Evolutionary conservation across 2,329 filamentous ascomycete genomes (phyloP), one percentile per base, ranked within the genome.

Genomic region (Fusarium sp.): DNA sequence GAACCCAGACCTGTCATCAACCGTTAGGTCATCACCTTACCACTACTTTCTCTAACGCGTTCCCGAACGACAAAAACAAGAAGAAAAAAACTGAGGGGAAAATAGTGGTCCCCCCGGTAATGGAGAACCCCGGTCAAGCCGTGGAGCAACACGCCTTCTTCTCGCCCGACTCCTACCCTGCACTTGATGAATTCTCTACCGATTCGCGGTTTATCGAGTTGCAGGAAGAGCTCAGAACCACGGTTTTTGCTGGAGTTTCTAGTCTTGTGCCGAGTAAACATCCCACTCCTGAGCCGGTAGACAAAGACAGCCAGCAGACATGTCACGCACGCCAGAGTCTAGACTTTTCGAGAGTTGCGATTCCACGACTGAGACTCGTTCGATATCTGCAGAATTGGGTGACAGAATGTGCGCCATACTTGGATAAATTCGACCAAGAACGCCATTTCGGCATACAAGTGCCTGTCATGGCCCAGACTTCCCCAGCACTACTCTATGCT

Each of bases 351-450:
- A 61, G 67, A 10, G 67, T 72, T 12, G 19, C 19, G 19, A 19
- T 19, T 19, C 19, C 19, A 19, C 19, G 19, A 67, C 64, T 3
- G 69, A 64, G 44, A 49, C 64, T 67, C 36, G 67, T 64, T 46
- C 63, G 55, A 29, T 81, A 79, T 45, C 65, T 82, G 32, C 78
- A 80, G 38, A 80, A 83, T 40, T 86, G 83, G 70, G 78, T 85
- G 22, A 78, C 79, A 1, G 79, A 85, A 53, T 79, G 84, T 36
- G 83, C 83, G 4, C 78, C 73, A 1, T 70, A 72, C 25, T 59
- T 87, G 4, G 84, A 87, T 64, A 86, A 85, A 71, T 85, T 85
- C 47, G 84, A 87, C 55, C 75, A 77, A 26, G 74, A 80, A 12
- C 79, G 80, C 11, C 79, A 80, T 40, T 86, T 87, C 65, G 80